Evolutionary conservation across 2,329 filamentous ascomycete species (phyloP).

Genomic region (Xylariaceae sp.): DNA sequence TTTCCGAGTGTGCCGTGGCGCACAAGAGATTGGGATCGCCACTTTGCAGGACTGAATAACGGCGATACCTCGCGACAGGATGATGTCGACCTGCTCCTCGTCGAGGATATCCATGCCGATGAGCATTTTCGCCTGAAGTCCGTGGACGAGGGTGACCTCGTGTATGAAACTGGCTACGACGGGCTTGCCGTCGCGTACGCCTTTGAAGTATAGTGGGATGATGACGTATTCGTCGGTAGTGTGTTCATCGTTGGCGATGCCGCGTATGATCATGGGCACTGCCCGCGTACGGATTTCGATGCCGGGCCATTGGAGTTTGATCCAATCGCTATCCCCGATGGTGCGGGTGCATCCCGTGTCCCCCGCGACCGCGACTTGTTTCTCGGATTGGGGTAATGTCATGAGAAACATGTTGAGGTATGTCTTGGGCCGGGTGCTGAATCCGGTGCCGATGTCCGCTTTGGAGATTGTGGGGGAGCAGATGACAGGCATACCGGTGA

Average conservation of each 20-base stretch:
- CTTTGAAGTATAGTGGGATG: not conserved
- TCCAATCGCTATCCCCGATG: not conserved
- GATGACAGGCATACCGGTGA: not conserved
- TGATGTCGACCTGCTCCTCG: not conserved
- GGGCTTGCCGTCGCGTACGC: not conserved
- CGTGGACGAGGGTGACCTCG: not conserved
- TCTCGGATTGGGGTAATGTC: not conserved
- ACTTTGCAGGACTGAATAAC: not conserved
- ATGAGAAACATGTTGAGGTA: not conserved
- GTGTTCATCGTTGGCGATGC: not conserved
- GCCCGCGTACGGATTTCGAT: not conserved
- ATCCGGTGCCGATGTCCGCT: not conserved
- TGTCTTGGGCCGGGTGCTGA: not conserved
- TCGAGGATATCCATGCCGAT: not conserved
- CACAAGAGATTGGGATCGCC: not conserved
- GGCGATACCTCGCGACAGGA: not conserved
- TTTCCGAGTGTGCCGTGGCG: too few relatives aligned
- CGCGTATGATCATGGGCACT: not conserved
- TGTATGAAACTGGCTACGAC: not conserved
- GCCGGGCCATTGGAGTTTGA: not conserved
- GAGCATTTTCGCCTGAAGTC: not conserved
- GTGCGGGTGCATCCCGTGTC: not conserved
- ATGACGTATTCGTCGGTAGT: not conserved
- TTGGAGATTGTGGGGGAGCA: not conserved
- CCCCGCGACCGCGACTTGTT: not conserved